Base-by-base conservation (phyloP, 2,329 filamentous ascomycete genomes). In the Trichoderma sp. region DNA sequence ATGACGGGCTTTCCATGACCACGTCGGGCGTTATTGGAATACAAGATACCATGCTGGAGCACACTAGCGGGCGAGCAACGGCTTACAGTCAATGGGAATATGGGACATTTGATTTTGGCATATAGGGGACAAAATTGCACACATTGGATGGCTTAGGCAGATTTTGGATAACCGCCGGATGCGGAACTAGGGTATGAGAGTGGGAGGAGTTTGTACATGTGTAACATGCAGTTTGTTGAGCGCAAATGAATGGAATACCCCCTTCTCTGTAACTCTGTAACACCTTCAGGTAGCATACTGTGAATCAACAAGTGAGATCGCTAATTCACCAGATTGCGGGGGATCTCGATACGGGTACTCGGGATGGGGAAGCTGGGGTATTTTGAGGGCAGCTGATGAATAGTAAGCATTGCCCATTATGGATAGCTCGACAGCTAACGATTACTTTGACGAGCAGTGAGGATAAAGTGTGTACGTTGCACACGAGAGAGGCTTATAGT, bases 1-100 rank as follows among this genome's bases (percentile, higher is more conserved):
- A 26, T 6, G 26, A 61, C n/a, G 36, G 50, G 30, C n/a, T 3
- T 61, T 34, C 11, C 20, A 26, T 17, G 26, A 15, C 11, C 20
- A 32, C 65, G 17, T 39, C 50, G 28, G 65, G 65, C 65, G 65
- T 59, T 67, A 43, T 26, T 50, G 59, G 36, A 61, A 68, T n/a
- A 58, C 57, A 12, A n/a, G 39, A 50, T 68, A 50, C 39, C 55
- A 62, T 68, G 39, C 55, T 68, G 66, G 55, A 12, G 55, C 28
- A 53, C 20, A 50, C 39, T 20, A 53, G 36, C 39, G 15, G 39
- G 17, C 20, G 39, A 26, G 57, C 36, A 47, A 28, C n/a, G 50
- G 50, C 43, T 55, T 66, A 23, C 20, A 55, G 28, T 26, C 26
- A 30, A 53, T 23, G 57, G 66, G 57, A 28, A 58, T n/a, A 58